Base-by-base conservation (phyloP, 75 land plant species). In the Pinus taeda region DNA sequence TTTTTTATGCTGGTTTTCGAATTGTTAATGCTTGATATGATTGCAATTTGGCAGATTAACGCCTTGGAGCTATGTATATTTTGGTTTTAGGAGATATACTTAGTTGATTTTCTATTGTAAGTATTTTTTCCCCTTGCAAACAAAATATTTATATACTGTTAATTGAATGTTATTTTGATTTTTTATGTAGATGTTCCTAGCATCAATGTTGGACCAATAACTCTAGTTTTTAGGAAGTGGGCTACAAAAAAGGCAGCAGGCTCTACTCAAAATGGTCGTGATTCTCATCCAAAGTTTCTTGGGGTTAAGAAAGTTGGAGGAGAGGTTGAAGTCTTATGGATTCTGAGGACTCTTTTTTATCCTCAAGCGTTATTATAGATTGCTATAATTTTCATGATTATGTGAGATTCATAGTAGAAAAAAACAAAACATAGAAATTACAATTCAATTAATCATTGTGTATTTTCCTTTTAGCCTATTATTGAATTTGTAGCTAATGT, bases 241-340 rank as follows among this genome's bases (percentile, higher is more conserved):
- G 98, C 98, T 72, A 92, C 97, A 37, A 96, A 96, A 78, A 96
- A 92, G 78, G 85, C 93, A 22, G 95, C 90, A 57, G 98, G 97
- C 14, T 93, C 94, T 8, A 90, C 98, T 5, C 86, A 94, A 60
- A 96, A 96, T 79, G 98, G 97, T 14, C 81, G 94, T 7, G 98
- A 96, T 84, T 93, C 97, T 9, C 78, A 80, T 4, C 96, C 98
- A 12, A 94, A 94, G 79, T 75, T 87, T 72, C 90, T 96, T 60
- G 98, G 97, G 2, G 90, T 94, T n/a, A 96, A 96, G 85, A 96
- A 96, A 77, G 93, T 88, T 71, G 98, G 98, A 71, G 97, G 98
- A 26, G 88, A 96, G 94, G 98, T 84, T 14, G 73, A 49, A 42
- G 30, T 20, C 26, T 73, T 22, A 13, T 56, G 45, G n/a, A 56